Evolutionary conservation across 768 basidiomycete species (phyloP), one percentile per base, ranked within the genome.

Genomic region (Leccinum rimulosum): DNA sequence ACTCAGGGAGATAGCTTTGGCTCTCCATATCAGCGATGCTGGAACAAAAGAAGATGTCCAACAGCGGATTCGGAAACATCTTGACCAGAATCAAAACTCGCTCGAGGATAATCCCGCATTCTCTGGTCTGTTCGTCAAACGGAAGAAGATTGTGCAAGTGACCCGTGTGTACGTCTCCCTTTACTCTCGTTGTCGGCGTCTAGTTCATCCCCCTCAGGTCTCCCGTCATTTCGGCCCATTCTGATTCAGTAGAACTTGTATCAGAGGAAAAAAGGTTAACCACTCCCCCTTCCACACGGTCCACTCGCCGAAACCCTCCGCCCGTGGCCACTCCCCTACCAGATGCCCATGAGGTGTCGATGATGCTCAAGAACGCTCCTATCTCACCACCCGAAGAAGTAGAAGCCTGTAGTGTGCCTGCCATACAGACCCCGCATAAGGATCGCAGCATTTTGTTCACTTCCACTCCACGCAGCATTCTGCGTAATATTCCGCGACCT

Each of bases 21-120:
- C 84, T 5, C 78, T 89, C 25, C 68, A 70, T 1, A 70, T 87
- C 58, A 79, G 76, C 50, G 80, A 82, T 55, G 57, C 73, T 36
- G 87, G 87, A 40, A 89, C 84, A 2, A 86, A 82, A 60, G 86
- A 88, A 31, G 85, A 87, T 3, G 60, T 89, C 11, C 80, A 82
- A 55, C 68, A 67, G n/a, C 77, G 87, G 59, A 87, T 89, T 61
- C 86, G 83, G 65, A 80, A 75, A 57, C 79, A 88, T 61, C 80
- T 89, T 17, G 86, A 87, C 51, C 63, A 68, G 38, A 77, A 88
- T 66, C 82, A 83, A 52, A 63, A 75, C 35, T 66, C 72, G 19
- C 76, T 88, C 27, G 84, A 85, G 63, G 83, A 85, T 30, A 75
- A 86, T 52, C 81, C 84, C 17, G 66, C 57, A 1, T 89, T 88